Percentiles rank a stretch among this genome's conserved stretches.
Evolutionary conservation across 108 stramenopile species (phyloP).

Genomic region (Cylindrotheca closterium): DNA sequence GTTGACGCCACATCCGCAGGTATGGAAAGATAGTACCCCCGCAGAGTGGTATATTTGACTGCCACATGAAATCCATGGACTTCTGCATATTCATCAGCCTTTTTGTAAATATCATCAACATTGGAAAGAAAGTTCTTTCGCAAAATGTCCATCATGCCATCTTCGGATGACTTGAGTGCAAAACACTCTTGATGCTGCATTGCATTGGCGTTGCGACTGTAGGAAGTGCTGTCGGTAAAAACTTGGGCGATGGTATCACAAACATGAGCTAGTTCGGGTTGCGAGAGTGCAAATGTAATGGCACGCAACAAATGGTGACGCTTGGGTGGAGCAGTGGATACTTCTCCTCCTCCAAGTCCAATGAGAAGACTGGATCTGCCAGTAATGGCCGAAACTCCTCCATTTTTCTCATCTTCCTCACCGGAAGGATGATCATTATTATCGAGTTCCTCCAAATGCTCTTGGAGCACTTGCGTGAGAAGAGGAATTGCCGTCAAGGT

Average conservation of each 20-base stretch:
- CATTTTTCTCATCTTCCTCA: constrained; percentile 1
- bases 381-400: constrained; percentile 35
- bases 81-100: constrained; percentile 87
- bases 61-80: constrained; percentile 69
- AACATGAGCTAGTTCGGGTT: constrained; percentile 67
- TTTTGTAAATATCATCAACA: constrained; percentile 88
- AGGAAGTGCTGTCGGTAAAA: constrained; percentile 78
- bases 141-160: constrained; percentile 84
- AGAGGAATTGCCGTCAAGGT: constrained; percentile 64
- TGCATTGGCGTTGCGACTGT: constrained; percentile 71
- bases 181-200: constrained; percentile 93
- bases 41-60: constrained; percentile 64
- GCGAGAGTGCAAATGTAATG: constrained; percentile 66
- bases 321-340: constrained; percentile 7
- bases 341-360: constrained; percentile 57
- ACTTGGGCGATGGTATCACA: constrained; percentile 56
- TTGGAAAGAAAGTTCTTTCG: constrained; percentile 85
- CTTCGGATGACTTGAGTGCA: constrained; percentile 74
- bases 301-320: constrained; percentile 72
- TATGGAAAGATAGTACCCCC: constrained; percentile 82
- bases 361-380: constrained; percentile 58
- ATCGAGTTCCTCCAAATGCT: constrained; percentile 42
- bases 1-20: constrained; percentile 53
- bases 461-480: constrained; percentile 62
- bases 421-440: constrained; percentile 8